phyloP scores from a whole-genome alignment of 139 green algal species.

The Bryopsis sp. region DNA sequence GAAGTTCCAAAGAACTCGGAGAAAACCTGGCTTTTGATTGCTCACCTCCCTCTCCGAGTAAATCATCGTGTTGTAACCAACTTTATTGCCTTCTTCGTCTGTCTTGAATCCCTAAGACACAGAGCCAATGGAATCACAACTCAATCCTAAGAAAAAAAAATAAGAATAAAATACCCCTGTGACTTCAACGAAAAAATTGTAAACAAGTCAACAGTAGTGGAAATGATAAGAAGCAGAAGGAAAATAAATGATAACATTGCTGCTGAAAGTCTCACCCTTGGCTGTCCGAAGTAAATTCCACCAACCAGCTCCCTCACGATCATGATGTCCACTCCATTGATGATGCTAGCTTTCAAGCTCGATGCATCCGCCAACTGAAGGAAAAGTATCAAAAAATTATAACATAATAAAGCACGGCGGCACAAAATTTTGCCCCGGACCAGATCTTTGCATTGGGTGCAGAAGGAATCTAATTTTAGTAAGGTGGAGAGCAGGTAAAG shows the following conservation, averaged over 20 bases:
- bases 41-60: conserved; percentile 79
- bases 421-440: no score
- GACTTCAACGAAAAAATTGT: neutral
- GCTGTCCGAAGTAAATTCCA: conserved; percentile 98
- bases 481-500: no score
- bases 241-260: no score
- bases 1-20: no score
- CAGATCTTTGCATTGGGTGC: no score
- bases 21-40: no score
- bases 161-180: no score
- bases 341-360: conserved; percentile 87
- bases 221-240: no score
- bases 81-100: conserved; percentile 72
- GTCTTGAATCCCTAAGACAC: conserved; percentile 62
- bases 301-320: conserved; percentile 95
- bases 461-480: no score
- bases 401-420: no score
- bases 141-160: no score
- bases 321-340: conserved; percentile 96
- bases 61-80: conserved; percentile 94
- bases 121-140: neutral
- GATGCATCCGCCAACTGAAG: conserved; percentile 85
- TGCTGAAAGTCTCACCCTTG: conserved; percentile 38
- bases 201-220: no score
- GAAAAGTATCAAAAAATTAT: neutral